Conservation (phyloP, 306 rosid species). For the Casuarina equisetifolia region DNA sequence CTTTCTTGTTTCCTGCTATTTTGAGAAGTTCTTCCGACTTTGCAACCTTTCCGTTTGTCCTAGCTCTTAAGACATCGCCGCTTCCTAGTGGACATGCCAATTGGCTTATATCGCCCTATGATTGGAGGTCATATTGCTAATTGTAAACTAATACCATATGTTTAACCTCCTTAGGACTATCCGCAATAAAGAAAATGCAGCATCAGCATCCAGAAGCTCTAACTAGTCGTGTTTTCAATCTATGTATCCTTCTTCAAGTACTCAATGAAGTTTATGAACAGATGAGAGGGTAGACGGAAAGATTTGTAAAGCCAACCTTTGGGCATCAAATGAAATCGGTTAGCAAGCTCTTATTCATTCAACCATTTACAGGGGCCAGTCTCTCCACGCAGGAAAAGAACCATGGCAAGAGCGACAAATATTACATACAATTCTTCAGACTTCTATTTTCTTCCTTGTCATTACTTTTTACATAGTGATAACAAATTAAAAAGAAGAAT, state of each 20-base stretch:
- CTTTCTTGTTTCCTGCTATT: no score
- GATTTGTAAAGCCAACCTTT: background rate
- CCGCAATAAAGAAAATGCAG: background rate
- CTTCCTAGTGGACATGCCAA: no score
- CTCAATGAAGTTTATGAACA: no score
- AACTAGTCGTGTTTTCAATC: background rate
- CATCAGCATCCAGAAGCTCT: background rate
- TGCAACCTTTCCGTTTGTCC: no score
- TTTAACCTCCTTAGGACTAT: background rate
- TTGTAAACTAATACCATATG: background rate
- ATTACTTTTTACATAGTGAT: constrained; percentile 33
- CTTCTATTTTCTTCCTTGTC: constrained; percentile 21
- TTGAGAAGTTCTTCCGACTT: no score
- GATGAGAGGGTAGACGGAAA: background rate
- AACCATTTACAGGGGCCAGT: constrained; percentile 26
- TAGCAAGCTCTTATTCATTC: constrained; percentile 32
- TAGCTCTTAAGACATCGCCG: no score
- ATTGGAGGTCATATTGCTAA: background rate
- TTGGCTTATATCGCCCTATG: no score
- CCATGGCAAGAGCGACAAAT: constrained; percentile 16
- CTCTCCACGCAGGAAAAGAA: constrained; percentile 26
- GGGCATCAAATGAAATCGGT: constrained; percentile 14
- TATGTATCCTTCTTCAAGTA: no score
- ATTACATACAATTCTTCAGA: constrained; percentile 32
- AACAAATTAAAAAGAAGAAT: constrained; percentile 24